Conservation (phyloP, 2,329 filamentous ascomycete species). For the Xylaria multiplex region DNA sequence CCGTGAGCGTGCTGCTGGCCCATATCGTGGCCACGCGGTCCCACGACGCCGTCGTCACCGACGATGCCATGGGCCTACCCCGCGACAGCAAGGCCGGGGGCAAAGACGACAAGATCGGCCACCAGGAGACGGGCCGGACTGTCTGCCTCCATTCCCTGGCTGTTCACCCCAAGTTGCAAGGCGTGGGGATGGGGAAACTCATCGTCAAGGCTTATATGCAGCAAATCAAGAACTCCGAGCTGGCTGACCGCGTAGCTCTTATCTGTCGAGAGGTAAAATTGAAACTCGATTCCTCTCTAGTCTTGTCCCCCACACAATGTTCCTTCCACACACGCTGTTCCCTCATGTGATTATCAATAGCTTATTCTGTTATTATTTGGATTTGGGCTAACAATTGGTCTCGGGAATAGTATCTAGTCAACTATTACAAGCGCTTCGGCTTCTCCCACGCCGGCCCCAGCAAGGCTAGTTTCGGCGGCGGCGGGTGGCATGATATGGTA, state of each 20-base stretch:
- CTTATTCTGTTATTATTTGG: not conserved
- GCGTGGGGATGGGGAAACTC: slow-evolving; percentile 76
- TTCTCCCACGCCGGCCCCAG: slow-evolving; percentile 77
- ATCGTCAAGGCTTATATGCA: slow-evolving; percentile 81
- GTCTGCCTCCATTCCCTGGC: slow-evolving; percentile 86
- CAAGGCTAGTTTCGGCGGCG: slow-evolving; percentile 76
- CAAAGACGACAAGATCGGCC: slow-evolving; percentile 68
- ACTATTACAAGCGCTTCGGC: slow-evolving; percentile 80
- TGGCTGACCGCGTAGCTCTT: slow-evolving; percentile 78
- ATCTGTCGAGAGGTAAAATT: slow-evolving; percentile 75
- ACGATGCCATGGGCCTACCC: slow-evolving; percentile 80
- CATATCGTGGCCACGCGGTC: slow-evolving; percentile 82
- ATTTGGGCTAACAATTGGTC: not conserved
- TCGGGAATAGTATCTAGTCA: slow-evolving; percentile 66
- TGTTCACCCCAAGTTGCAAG: slow-evolving; percentile 78
- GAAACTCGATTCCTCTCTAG: slow-evolving; percentile 23
- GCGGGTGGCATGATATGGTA: slow-evolving; percentile 86
- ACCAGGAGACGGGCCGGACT: slow-evolving; percentile 77
- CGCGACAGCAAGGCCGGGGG: slow-evolving; percentile 67
- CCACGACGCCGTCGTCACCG: slow-evolving; percentile 70
- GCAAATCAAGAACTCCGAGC: slow-evolving; percentile 74
- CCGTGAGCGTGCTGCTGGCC: slow-evolving; percentile 72
- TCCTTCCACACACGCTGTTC: not conserved
- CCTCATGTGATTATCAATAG: not conserved
- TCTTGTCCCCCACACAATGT: not conserved